Evolutionary conservation across 768 basidiomycete species (phyloP).

Genomic region (Fomitopsis serialis): DNA sequence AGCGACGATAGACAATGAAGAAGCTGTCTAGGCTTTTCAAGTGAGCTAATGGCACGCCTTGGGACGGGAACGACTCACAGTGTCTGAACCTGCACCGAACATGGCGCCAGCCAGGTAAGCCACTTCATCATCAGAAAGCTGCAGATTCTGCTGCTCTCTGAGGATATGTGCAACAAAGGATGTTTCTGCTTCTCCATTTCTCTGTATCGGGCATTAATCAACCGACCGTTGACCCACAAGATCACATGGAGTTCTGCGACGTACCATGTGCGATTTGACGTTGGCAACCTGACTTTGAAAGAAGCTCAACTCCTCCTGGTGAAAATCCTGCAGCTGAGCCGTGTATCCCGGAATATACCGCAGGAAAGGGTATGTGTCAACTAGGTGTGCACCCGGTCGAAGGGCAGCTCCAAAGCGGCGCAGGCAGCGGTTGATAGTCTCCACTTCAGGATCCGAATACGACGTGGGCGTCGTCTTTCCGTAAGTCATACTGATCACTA

Average conservation of each 20-base stretch:
- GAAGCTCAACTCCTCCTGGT: constrained; percentile 34
- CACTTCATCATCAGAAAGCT: constrained; percentile 28
- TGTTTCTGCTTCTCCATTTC: constrained; percentile 19
- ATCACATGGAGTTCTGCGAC: background rate
- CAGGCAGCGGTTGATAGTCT: constrained; percentile 28
- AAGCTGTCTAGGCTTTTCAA: constrained; percentile 21
- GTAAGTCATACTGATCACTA: constrained; percentile 34
- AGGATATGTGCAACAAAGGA: constrained; percentile 34
- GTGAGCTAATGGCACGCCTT: no score
- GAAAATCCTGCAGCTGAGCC: constrained; percentile 49
- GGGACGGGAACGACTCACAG: constrained; percentile 20
- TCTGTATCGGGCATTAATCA: constrained; percentile 3
- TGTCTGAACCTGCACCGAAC: constrained; percentile 39
- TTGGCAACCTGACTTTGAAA: constrained; percentile 26
- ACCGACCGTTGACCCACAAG: background rate
- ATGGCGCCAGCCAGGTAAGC: constrained; percentile 36
- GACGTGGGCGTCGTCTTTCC: constrained; percentile 34
- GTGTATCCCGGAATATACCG: constrained; percentile 52
- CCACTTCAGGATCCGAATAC: constrained; percentile 31
- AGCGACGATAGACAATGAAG: constrained; percentile 22
- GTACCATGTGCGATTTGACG: constrained; percentile 8
- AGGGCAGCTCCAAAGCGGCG: constrained; percentile 31
- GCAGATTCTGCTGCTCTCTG: constrained; percentile 28
- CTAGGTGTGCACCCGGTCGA: constrained; percentile 29
- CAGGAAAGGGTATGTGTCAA: constrained; percentile 33